Percentiles rank a stretch among this genome's conserved stretches.
These are phyloP conservation scores for Brettanomyces anomalus DNA, from an alignment of 805 yeast genomes.

Conservation along the genomic window DNA sequence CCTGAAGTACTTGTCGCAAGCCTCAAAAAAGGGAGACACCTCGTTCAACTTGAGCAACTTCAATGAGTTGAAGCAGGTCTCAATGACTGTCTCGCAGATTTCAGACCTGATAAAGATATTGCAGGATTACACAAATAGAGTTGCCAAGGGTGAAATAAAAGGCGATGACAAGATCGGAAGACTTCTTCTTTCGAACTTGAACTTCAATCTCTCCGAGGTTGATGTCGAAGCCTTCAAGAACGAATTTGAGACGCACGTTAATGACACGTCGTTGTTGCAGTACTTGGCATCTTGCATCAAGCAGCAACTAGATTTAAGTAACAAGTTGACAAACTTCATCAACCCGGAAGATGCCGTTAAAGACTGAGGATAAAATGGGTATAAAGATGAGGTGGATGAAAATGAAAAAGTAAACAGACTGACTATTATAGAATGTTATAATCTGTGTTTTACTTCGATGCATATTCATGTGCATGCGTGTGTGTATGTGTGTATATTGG, in stretches of 20 bases:
- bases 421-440: too few relatives aligned
- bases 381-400: neutral
- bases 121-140: constrained; percentile 36
- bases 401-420: too few relatives aligned
- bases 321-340: constrained; percentile 55
- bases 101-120: constrained; percentile 40
- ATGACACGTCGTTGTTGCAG: constrained; percentile 75
- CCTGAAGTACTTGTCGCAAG: constrained; percentile 37
- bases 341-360: constrained; percentile 26
- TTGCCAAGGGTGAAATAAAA: constrained; percentile 33
- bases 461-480: too few relatives aligned
- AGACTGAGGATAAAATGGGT: neutral
- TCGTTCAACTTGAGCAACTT: constrained; percentile 26
- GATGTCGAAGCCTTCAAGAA: constrained; percentile 45
- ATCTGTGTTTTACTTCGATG: too few relatives aligned
- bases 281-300: constrained; percentile 76
- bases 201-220: constrained; percentile 41
- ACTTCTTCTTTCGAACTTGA: constrained; percentile 49
- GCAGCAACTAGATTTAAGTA: constrained; percentile 74
- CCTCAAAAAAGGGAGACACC: constrained; percentile 24
- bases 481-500: too few relatives aligned
- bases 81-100: constrained; percentile 36
- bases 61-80: constrained; percentile 37
- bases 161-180: constrained; percentile 57
- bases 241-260: constrained; percentile 61